phyloP scores from a whole-genome alignment of 202 grass and related monocot genomes.

The Brachypodium distachyon region DNA sequence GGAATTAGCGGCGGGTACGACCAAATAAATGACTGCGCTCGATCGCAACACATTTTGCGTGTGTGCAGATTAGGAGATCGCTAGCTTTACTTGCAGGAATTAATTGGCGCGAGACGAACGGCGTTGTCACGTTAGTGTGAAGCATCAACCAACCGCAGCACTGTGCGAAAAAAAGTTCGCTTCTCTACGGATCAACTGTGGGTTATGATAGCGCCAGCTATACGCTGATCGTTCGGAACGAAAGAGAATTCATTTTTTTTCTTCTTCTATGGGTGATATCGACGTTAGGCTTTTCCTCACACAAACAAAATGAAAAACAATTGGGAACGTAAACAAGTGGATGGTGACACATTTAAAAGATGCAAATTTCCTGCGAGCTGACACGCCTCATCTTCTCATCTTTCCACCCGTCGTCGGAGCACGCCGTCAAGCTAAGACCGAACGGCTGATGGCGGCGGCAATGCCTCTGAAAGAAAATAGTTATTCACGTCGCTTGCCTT shows the following conservation, averaged over 20 bases:
- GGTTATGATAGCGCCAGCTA: neutral
- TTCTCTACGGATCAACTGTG: neutral
- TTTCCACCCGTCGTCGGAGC: too few relatives aligned
- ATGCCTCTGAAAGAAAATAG: too few relatives aligned
- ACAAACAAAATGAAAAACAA: too few relatives aligned
- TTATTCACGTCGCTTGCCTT: too few relatives aligned
- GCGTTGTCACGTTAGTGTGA: constrained; percentile 24
- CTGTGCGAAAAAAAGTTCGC: neutral
- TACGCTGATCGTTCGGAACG: neutral
- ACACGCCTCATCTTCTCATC: too few relatives aligned
- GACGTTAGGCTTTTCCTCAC: neutral
- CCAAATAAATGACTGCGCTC: neutral
- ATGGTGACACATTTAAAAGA: too few relatives aligned
- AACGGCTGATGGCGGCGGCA: too few relatives aligned
- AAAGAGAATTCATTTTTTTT: neutral
- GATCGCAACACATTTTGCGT: too few relatives aligned
- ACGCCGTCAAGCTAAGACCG: too few relatives aligned
- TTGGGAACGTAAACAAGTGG: too few relatives aligned
- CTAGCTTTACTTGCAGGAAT: neutral
- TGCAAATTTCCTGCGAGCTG: too few relatives aligned
- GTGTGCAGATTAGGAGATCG: neutral
- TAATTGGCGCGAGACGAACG: neutral
- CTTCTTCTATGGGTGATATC: too few relatives aligned
- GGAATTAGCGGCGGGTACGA: neutral
- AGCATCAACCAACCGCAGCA: neutral